Evolutionary conservation across 1,284 basidiomycete genomes (phyloP).

Genomic region (Sporisorium exsertum): DNA sequence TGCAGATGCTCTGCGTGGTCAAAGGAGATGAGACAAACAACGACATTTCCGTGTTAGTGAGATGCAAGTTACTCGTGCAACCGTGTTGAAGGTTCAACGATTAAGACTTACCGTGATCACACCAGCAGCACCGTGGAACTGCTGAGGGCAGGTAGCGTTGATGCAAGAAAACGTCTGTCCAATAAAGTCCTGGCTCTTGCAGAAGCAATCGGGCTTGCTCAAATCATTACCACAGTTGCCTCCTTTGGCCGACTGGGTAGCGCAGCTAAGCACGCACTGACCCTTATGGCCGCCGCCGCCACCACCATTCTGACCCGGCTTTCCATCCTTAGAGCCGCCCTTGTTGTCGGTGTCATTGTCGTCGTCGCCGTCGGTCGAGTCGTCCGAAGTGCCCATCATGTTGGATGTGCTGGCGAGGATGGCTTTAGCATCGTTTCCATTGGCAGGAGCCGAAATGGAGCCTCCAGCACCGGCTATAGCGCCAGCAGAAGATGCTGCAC

Average conservation of each 20-base stretch:
- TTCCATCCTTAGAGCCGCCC: background rate
- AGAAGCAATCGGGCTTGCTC: constrained; percentile 45
- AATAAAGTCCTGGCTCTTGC: constrained; percentile 36
- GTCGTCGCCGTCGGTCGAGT: constrained; percentile 31
- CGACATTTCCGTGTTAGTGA: too few relatives aligned
- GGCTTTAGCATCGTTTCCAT: constrained; percentile 19
- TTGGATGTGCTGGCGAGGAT: constrained; percentile 17
- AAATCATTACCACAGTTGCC: constrained; percentile 43
- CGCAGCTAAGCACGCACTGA: constrained; percentile 36
- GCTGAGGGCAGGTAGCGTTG: constrained; percentile 47
- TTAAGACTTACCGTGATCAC: constrained; percentile 28
- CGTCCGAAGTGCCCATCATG: constrained; percentile 23
- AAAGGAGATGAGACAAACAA: too few relatives aligned
- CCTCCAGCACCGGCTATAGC: constrained; percentile 7
- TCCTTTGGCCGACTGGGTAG: constrained; percentile 25
- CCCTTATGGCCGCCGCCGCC: constrained; percentile 16
- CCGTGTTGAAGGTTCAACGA: too few relatives aligned
- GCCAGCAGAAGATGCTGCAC: background rate
- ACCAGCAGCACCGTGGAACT: constrained; percentile 50
- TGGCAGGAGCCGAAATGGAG: constrained; percentile 29
- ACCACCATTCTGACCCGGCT: background rate
- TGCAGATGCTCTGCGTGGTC: constrained; percentile 31
- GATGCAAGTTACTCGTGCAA: too few relatives aligned
- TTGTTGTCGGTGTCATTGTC: constrained; percentile 12
- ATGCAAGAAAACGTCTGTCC: constrained; percentile 40